Base-by-base conservation (phyloP, 2,329 filamentous ascomycete species). In the Fusarium sp. region DNA sequence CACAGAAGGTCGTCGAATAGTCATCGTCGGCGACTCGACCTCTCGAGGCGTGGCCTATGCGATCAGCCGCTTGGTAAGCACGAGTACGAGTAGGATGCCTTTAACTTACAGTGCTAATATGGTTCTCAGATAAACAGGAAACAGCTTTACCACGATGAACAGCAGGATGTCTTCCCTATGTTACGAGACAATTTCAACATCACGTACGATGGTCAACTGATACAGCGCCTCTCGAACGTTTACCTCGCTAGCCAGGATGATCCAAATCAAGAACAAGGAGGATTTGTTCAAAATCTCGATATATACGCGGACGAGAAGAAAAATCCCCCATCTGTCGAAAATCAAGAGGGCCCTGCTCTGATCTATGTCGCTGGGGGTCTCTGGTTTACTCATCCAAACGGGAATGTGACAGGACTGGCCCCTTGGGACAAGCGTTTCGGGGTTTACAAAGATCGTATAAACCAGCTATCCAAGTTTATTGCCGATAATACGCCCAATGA, bases 11-110 rank as follows among this genome's bases (percentile, higher is more conserved):
- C 83, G 82, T 19, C 82, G 81, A 34, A 73, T 90, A 17, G 80
- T 88, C 5, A 86, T 91, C 68, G 80, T 84, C 40, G 89, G 89
- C 36, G 89, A 91, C 74, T 86, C 86, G 1, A 86, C 84, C 0
- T 82, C 85, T 3, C 84, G 88, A 17, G 84, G 89, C 66, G 74
- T 89, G 4, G 91, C 87, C 74, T 89, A 86, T 82, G 85, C 86
- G 3, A 65, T 75, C 38, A 65, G 19, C 14, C 51, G 62, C 3
- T 15, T 73, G 36, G 80, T 73, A 57, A 69, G 71, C 31, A 11
- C 4, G 8, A 2, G 71, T 33, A 11, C 4, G 8, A 2, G 0
- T 6, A 1, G 5, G 4, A 8, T 7, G n/a, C 0, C 5, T 19
- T 1, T 2, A 11, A 15, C 2, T 2, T 1, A 7, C 19, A 46